phyloP scores from a whole-genome alignment of 352 stramenopile genomes.

The Pythium volutum region DNA sequence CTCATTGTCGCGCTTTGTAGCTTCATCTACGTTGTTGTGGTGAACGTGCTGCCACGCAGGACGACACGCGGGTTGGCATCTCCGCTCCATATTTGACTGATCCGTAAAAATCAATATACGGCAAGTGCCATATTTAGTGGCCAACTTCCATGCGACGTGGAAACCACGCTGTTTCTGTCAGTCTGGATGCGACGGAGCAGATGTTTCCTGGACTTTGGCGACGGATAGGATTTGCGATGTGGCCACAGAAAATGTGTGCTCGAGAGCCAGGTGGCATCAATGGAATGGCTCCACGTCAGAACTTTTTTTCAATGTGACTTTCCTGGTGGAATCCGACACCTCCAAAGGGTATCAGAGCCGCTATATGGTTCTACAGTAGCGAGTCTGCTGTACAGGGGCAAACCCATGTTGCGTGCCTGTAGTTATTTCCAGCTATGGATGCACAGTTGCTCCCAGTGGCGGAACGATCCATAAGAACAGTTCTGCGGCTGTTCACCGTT shows the following conservation, averaged over 20 bases:
- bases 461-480: slow-evolving; percentile 15
- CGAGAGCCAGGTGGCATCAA: slow-evolving; percentile 12
- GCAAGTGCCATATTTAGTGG: slow-evolving; percentile 1
- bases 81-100: slow-evolving; percentile 10
- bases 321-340: no score
- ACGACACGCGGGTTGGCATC: neutral
- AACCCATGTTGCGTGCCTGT: neutral
- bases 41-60: slow-evolving; percentile 23
- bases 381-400: slow-evolving; percentile 10
- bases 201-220: slow-evolving; percentile 13
- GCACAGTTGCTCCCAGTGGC: no score
- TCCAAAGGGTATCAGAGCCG: no score
- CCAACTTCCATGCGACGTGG: neutral
- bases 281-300: neutral
- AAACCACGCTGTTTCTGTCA: neutral
- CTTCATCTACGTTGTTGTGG: slow-evolving; percentile 50
- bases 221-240: neutral
- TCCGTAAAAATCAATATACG: slow-evolving; percentile 21
- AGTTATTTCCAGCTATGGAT: slow-evolving; percentile 10
- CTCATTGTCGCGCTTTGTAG: slow-evolving; percentile 35
- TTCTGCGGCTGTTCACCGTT: slow-evolving; percentile 13
- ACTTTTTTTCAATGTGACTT: no score
- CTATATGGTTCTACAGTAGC: neutral
- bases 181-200: slow-evolving; percentile 19
- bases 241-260: neutral